Base-by-base conservation (phyloP, 345 rosid species). In the Brassica incana region DNA sequence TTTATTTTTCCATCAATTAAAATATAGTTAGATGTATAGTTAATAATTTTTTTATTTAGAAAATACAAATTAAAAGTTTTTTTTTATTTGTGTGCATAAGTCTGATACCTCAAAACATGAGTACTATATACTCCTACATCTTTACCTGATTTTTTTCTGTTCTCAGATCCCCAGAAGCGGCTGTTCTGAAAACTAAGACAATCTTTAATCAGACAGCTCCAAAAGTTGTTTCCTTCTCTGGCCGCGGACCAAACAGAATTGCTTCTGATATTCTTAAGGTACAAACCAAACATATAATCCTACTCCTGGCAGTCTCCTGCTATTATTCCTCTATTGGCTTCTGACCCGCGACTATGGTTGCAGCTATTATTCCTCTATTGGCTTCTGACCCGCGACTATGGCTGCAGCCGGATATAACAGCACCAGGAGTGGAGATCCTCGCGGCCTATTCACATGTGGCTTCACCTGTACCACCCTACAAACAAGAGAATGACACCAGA, bases 361-460 rank as follows among this genome's bases (percentile, higher is more conserved):
- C 79, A 86, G 88, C 89, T 52, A 52, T 52, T 5, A 52, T 52
- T n/a, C 15, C 20, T 52, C 59, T 52, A 15, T 5, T 52, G 59
- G 59, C 18, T 48, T 52, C 59, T n/a, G 20, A 52, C 59, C 20
- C 59, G 18, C 59, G 59, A 52, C 20, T 14, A 50, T 61, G 20
- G 12, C 68, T 61, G 69, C 79, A 86, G 88, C 89, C 88, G 1
- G 88, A 88, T 79, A 27, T 82, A 30, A 72, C 79, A 33, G 89
- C 88, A 6, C 89, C 86, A 1, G 91, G 89, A 43, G 77, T 81
- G 6, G 84, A 73, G 36, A 83, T 86, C 5, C 67, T 83, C 56
- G 89, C 89, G 12, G 87, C 86, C 3, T 85, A 2, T 75, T 52
- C 83, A 7, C 81, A 81, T 78, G 0, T 16, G 33, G 43, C 50